Evolutionary conservation across 1,139 yeast genomes (phyloP), one percentile per base, ranked within the genome.

Genomic region (Zygosaccharomyces sapae): DNA sequence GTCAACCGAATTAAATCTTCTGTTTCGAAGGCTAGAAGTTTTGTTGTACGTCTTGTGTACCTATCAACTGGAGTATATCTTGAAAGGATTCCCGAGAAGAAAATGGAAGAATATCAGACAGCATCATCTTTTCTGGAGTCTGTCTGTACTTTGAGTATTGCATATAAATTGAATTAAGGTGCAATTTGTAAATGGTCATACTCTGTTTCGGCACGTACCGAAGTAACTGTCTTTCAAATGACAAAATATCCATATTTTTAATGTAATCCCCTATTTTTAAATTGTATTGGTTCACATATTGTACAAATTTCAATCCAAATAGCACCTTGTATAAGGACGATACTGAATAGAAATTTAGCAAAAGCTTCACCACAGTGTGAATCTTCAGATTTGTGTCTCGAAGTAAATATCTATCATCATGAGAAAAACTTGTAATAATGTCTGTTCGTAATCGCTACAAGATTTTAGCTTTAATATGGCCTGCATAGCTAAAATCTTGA

Each of bases 251-350:
- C 49, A 62, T 52, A 41, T 63, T 62, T 33, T 56, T 62, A 27
- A 64, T 54, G 38, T 54, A 63, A 3, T 42, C 25, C n/a, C 51
- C 53, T 43, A 58, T 56, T 5, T 48, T 36, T 10, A 62, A 44
- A 9, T 55, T 49, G 41, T 52, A 63, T 39, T 55, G 58, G 8
- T 45, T 43, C 19, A 59, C 44, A 30, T 65, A 65, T 44, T 65
- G 65, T 20, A 62, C 41, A 48, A 63, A 58, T 45, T 66, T 66
- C 35, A 65, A 44, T 1, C 65, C 66, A 40, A 62, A 59, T 16
- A 63, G 47, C 3, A 55, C 49, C 49, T 58, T 61, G 25, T 46
- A 50, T 4, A 47, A 41, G 5, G 62, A 55, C 27, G 56, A 40
- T 9, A 54, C 34, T 2, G 59, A 50, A 35, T 55, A 63, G 31